Base-by-base conservation (phyloP, 176 grass and related monocot genomes). In the Puya raimondii region DNA sequence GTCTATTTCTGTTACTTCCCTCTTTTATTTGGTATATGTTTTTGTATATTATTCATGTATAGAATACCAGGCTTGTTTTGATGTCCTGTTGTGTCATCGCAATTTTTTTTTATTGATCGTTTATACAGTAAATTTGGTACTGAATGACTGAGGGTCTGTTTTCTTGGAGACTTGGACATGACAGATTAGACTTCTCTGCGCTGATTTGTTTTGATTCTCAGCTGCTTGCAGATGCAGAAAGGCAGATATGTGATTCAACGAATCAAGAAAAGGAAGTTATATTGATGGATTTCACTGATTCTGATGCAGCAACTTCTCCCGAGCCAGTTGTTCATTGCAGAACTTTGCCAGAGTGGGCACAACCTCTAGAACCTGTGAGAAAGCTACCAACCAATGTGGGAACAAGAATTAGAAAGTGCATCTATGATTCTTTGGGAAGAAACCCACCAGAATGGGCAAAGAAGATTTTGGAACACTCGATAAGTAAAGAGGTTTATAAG, bases 371-470 rank as follows among this genome's bases (percentile, higher is more conserved):
- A 74, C 87, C 89, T 65, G 94, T 97, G 70, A 87, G 79, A 79
- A 97, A 97, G 79, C 77, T 97, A 51, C 94, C 94, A n/a, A 97
- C 94, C 63, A 97, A 97, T 88, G 94, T 97, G 49, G 94, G 94
- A 65, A 97, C 94, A 16, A 87, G 94, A 85, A 97, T 97, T 49
- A 92, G 94, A 85, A 97, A 90, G 75, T 97, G 94, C n/a, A 81
- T 97, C 74, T 88, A 85, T 78, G 86, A 93, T 80, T 76, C 89
- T 56, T 76, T 97, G 68, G 89, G 90, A 10, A 83, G 42, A 76
- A 86, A 90, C 68, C 94, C 94, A 50, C 94, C 89, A 81, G 94
- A 97, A 74, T 97, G 94, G 94, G 94, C 94, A 78, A 84, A 70
- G 71, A 80, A 86, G 79, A 88, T 84, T 85, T 77, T 97, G 82